A percentile compares a stretch with the other conserved stretches of the same genome.
phyloP scores from a whole-genome alignment of 2,329 filamentous ascomycete genomes.

The Torrubiellomyces zombiae region DNA sequence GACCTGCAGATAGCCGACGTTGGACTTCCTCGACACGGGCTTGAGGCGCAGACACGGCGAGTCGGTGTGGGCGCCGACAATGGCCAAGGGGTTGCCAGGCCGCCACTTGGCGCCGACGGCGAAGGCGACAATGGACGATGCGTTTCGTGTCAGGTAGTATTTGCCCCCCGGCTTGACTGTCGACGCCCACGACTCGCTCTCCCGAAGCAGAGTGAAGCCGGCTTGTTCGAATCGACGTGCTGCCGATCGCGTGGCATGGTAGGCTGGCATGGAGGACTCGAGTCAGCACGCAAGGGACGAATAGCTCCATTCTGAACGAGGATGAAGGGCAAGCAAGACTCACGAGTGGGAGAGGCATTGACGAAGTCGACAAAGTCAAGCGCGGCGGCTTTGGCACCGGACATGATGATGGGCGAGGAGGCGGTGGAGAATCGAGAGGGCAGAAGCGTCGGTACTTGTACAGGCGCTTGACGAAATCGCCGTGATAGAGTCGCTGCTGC shows the following conservation, averaged over 20 bases:
- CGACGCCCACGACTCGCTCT: constrained; percentile 77
- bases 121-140: constrained; percentile 83
- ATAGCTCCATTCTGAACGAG: not conserved
- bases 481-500: too few species aligned
- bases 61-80: constrained; percentile 93
- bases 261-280: constrained; percentile 43
- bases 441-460: too few species aligned
- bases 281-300: constrained; percentile 6
- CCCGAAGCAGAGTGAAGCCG: constrained; percentile 76
- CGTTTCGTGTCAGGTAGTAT: constrained; percentile 91
- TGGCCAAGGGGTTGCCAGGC: constrained; percentile 76
- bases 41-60: constrained; percentile 85
- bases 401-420: constrained; percentile 26
- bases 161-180: constrained; percentile 73
- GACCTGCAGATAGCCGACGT: constrained; percentile 79
- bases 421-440: constrained; percentile 16
- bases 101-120: constrained; percentile 82
- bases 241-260: constrained; percentile 77
- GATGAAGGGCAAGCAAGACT: constrained; percentile 14
- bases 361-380: constrained; percentile 85
- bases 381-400: constrained; percentile 39
- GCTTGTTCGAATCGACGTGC: constrained; percentile 61
- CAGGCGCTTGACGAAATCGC: too few species aligned
- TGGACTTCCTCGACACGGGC: constrained; percentile 78
- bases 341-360: constrained; percentile 87